Evolutionary conservation across 1,284 basidiomycete species (phyloP).

Genomic region (Trametes hirsuta): DNA sequence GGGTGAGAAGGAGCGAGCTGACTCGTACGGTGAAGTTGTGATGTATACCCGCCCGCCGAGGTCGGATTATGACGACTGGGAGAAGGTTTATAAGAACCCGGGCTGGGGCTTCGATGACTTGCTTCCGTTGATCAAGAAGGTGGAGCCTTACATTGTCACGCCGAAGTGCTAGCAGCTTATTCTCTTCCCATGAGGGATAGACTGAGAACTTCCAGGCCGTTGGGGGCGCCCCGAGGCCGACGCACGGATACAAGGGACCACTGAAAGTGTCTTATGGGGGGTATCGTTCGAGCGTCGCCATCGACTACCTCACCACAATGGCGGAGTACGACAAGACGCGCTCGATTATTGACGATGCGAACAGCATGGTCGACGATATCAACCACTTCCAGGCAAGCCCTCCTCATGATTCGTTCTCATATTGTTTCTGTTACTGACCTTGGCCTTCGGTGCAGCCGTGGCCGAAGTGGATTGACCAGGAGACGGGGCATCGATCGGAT

Average conservation of each 20-base stretch:
- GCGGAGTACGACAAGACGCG: constrained; percentile 23
- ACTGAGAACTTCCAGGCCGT: constrained; percentile 23
- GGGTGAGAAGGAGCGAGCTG: background rate
- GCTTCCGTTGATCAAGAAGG: constrained; percentile 41
- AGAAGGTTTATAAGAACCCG: constrained; percentile 44
- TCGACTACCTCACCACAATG: constrained; percentile 27
- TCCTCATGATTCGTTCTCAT: constrained; percentile 30
- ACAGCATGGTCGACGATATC: constrained; percentile 26
- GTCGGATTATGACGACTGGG: constrained; percentile 63
- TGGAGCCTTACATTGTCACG: background rate
- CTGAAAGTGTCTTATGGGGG: constrained; percentile 33
- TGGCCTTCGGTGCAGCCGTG: background rate
- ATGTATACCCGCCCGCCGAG: constrained; percentile 54
- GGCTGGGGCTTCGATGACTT: constrained; percentile 55
- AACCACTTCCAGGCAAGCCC: constrained; percentile 28
- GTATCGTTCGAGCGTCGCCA: constrained; percentile 24
- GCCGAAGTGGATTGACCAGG: constrained; percentile 51
- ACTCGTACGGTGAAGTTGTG: constrained; percentile 27
- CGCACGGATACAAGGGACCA: constrained; percentile 30
- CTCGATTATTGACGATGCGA: constrained; percentile 21
- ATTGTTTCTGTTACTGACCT: background rate
- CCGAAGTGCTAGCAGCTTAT: too few species aligned
- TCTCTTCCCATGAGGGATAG: background rate
- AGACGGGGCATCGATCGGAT: constrained; percentile 60
- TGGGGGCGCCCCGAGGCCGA: constrained; percentile 12